Evolutionary conservation across 2,329 filamentous ascomycete genomes (phyloP).

Genomic region (Penicillium sp.): DNA sequence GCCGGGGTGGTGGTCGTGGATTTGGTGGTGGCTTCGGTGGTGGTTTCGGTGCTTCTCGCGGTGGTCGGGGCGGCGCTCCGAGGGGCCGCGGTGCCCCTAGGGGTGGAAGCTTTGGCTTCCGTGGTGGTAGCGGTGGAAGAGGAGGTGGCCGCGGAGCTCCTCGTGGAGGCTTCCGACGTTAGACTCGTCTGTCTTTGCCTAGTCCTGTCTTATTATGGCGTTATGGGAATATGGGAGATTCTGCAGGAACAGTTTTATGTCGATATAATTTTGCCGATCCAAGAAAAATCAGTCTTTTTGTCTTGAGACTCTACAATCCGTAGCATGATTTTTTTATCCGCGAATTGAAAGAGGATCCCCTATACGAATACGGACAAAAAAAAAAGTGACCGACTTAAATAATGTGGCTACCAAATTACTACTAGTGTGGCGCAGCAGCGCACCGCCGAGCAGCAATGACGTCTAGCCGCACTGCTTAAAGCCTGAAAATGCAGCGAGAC

Average conservation of each 20-base stretch:
- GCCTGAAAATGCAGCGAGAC: constrained; percentile 26
- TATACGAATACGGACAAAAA: background rate
- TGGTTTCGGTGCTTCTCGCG: constrained; percentile 34
- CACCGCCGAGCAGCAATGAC: constrained; percentile 41
- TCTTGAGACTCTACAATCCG: constrained; percentile 30
- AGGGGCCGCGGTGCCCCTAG: constrained; percentile 37
- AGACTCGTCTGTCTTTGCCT: constrained; percentile 32
- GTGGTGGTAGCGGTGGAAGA: constrained; percentile 49
- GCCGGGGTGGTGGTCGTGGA: constrained; percentile 56
- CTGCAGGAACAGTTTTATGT: constrained; percentile 43
- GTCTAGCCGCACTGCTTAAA: constrained; percentile 31
- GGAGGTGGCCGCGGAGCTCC: constrained; percentile 40
- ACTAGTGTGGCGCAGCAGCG: constrained; percentile 32
- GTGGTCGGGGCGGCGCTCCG: constrained; percentile 50
- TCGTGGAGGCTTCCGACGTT: constrained; percentile 35
- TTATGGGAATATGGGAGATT: constrained; percentile 49
- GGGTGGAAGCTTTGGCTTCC: constrained; percentile 27
- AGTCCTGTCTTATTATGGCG: constrained; percentile 49
- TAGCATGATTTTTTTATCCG: constrained; percentile 18
- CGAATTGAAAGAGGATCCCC: background rate
- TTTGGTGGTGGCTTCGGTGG: constrained; percentile 38
- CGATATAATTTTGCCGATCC: constrained; percentile 40
- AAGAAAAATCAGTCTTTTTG: constrained; percentile 36
- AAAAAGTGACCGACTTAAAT: background rate
- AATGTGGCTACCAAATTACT: constrained; percentile 1